Percentiles rank a stretch among this genome's conserved stretches.
Evolutionary conservation across 2,329 filamentous ascomycete species (phyloP).

Genomic region (Aurifilum marmelostoma): DNA sequence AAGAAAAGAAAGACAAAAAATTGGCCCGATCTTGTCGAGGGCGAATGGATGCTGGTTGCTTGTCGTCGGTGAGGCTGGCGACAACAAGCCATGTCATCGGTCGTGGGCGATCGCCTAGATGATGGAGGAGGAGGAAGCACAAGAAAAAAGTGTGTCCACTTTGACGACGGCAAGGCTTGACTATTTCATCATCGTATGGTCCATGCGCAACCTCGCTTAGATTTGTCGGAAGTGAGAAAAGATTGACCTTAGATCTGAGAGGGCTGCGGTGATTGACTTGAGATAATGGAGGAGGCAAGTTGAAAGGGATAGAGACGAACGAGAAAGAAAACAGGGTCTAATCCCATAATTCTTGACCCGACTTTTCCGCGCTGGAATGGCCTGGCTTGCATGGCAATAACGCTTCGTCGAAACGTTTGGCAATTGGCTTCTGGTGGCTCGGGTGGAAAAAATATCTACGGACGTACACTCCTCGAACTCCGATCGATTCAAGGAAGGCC

Average conservation of each 20-base stretch:
- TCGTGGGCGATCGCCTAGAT: not conserved
- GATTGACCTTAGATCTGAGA: not conserved
- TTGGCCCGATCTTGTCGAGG: not conserved
- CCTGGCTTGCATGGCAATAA: not conserved
- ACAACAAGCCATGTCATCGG: not conserved
- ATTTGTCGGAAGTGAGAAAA: not conserved
- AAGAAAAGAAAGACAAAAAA: not conserved
- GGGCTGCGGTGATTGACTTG: not conserved
- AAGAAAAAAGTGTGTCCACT: not conserved
- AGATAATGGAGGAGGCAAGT: not conserved
- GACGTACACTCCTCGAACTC: not conserved
- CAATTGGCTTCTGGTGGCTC: not conserved
- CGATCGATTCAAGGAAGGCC: not conserved
- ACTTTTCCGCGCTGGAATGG: not conserved
- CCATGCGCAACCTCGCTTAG: not conserved
- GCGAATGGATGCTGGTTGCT: not conserved
- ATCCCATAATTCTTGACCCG: not conserved
- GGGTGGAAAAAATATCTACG: no score
- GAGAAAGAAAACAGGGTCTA: not conserved
- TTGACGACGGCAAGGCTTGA: not conserved
- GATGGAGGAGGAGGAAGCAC: not conserved
- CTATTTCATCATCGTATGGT: slow-evolving; percentile 9
- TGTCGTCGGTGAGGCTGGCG: not conserved
- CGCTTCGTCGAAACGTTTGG: not conserved
- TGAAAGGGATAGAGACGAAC: not conserved